Evolutionary conservation across 1,284 basidiomycete genomes (phyloP).

Genomic region (Agroathelia rolfsii): DNA sequence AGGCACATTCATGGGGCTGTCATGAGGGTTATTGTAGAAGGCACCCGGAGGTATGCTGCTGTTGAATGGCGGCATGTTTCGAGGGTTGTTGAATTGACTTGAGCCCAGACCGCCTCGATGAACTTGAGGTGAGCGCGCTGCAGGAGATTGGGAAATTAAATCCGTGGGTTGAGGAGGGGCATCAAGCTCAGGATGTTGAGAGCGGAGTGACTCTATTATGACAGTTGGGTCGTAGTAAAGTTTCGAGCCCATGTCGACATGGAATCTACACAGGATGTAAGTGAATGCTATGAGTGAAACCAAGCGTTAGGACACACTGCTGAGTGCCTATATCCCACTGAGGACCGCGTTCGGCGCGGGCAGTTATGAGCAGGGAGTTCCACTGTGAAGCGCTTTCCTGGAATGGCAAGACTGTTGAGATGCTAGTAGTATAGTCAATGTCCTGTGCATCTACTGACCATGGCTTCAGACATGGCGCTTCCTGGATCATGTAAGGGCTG

Average conservation of each 20-base stretch:
- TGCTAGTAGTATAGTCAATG: constrained; percentile 4
- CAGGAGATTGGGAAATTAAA: no score
- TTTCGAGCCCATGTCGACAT: constrained; percentile 44
- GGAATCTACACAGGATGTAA: constrained; percentile 33
- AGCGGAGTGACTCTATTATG: constrained; percentile 30
- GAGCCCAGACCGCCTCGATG: no score
- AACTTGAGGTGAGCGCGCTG: no score
- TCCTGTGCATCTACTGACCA: constrained; percentile 32
- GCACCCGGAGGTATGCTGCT: no score
- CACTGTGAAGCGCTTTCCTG: constrained; percentile 76
- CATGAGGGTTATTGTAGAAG: no score
- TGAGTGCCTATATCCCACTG: constrained; percentile 82
- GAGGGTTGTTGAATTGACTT: no score
- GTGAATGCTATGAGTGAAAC: neutral
- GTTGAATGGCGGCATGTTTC: no score
- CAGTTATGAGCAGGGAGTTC: constrained; percentile 70
- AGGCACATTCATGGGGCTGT: no score
- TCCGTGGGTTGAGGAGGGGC: no score
- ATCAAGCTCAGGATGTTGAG: no score
- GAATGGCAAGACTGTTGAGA: constrained; percentile 4
- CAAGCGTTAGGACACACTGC: constrained; percentile 36
- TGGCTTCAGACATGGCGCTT: constrained; percentile 41
- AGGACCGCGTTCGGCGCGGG: constrained; percentile 69
- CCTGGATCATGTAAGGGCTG: constrained; percentile 52
- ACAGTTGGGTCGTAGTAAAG: constrained; percentile 56